Conservation (phyloP, 2,329 filamentous ascomycete genomes). For the Hymenoscyphus albidus region DNA sequence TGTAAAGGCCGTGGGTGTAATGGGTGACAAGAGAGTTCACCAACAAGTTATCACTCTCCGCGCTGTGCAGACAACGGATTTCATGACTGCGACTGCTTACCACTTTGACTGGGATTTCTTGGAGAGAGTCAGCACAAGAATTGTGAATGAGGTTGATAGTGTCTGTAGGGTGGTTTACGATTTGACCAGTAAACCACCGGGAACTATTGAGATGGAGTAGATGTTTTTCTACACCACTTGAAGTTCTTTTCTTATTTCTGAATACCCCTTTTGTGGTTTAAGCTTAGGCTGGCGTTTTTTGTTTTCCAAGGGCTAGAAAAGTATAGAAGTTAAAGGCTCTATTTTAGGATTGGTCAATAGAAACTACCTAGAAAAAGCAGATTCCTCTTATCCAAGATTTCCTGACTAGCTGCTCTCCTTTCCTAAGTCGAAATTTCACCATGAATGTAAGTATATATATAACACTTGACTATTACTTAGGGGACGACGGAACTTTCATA, state of each 20-base stretch:
- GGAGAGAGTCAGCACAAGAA: constrained; percentile 60
- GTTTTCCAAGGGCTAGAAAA: neutral
- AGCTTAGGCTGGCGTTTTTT: constrained; percentile 2
- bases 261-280: constrained; percentile 1
- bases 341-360: neutral
- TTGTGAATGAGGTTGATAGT: constrained; percentile 64
- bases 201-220: constrained; percentile 71
- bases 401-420: neutral
- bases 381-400: neutral
- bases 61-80: constrained; percentile 55
- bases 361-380: neutral
- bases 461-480: no score
- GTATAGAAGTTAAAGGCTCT: neutral
- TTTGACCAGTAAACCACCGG: constrained; percentile 46
- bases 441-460: no score
- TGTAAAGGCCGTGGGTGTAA: constrained; percentile 62
- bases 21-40: constrained; percentile 65
- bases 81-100: constrained; percentile 36
- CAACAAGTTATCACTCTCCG: constrained; percentile 58
- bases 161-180: constrained; percentile 70
- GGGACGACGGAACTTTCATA: no score
- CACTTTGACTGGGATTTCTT: constrained; percentile 51
- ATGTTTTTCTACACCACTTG: neutral
- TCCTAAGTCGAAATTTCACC: neutral
- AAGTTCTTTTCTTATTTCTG: neutral